phyloP scores from a whole-genome alignment of 768 basidiomycete genomes.

The Nidularia sp. region DNA sequence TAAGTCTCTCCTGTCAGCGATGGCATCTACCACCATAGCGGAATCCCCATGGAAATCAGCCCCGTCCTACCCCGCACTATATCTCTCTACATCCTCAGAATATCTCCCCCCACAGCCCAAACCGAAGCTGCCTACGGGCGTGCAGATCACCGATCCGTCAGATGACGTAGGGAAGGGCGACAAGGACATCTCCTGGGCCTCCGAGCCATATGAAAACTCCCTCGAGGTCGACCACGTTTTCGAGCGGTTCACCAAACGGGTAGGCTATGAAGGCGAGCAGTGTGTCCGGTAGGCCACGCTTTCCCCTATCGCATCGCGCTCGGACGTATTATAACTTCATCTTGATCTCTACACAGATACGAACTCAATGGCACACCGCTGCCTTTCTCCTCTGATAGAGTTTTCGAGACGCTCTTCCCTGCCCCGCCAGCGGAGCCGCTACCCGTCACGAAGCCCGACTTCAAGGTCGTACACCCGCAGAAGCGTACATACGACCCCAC shows the following conservation, averaged over 20 bases:
- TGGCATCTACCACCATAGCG: constrained; percentile 47
- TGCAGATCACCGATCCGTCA: constrained; percentile 36
- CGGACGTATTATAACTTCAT: not conserved
- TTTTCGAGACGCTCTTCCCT: constrained; percentile 76
- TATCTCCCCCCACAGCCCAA: constrained; percentile 61
- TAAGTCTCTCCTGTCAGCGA: constrained; percentile 50
- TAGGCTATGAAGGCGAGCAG: constrained; percentile 71
- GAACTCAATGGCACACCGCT: constrained; percentile 83
- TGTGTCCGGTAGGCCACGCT: constrained; percentile 69
- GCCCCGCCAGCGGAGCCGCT: constrained; percentile 36
- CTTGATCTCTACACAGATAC: constrained; percentile 49
- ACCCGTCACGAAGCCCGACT: constrained; percentile 58
- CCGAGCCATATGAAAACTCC: constrained; percentile 81
- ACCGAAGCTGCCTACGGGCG: constrained; percentile 35
- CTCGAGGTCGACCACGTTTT: constrained; percentile 81
- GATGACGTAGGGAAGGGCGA: constrained; percentile 34
- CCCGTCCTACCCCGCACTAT: constrained; percentile 64
- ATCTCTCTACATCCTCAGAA: constrained; percentile 73
- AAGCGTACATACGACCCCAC: constrained; percentile 53
- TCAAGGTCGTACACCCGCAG: constrained; percentile 45
- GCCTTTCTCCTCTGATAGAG: constrained; percentile 76
- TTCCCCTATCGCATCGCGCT: not conserved
- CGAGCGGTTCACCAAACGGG: constrained; percentile 75
- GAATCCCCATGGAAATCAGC: constrained; percentile 67
- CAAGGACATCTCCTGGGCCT: constrained; percentile 52